Evolutionary conservation across 2,329 filamentous ascomycete species (phyloP).

Genomic region (Gnomoniopsis smithogilvyi): DNA sequence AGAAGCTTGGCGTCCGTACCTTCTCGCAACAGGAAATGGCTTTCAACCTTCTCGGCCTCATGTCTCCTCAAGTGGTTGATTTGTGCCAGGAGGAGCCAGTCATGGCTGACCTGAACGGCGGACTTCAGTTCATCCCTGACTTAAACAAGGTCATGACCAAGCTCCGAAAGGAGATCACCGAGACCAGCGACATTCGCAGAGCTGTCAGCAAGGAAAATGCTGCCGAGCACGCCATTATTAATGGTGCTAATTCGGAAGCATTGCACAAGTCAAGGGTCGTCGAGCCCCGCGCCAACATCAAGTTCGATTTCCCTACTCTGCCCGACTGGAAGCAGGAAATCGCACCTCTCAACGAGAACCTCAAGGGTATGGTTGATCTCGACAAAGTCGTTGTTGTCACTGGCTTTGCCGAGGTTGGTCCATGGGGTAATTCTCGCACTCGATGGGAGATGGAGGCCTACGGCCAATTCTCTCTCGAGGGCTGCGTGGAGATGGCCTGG

Average conservation of each 20-base stretch:
- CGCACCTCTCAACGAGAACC: slow-evolving; percentile 78
- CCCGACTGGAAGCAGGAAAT: slow-evolving; percentile 92
- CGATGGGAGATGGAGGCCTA: slow-evolving; percentile 99
- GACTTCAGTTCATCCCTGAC: slow-evolving; percentile 94
- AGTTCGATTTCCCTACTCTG: slow-evolving; percentile 88
- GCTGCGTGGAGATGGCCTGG: slow-evolving; percentile 99
- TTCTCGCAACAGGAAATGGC: slow-evolving; percentile 99
- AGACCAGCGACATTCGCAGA: slow-evolving; percentile 88
- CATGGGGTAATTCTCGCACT: slow-evolving; percentile 97
- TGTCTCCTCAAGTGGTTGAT: slow-evolving; percentile 91
- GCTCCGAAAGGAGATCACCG: slow-evolving; percentile 90
- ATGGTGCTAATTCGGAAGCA: slow-evolving; percentile 86
- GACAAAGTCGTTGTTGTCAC: slow-evolving; percentile 98
- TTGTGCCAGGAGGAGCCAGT: slow-evolving; percentile 94
- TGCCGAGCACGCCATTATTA: slow-evolving; percentile 95
- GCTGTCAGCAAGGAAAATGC: slow-evolving; percentile 94
- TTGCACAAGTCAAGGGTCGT: slow-evolving; percentile 94
- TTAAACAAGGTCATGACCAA: slow-evolving; percentile 92
- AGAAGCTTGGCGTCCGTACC: slow-evolving; percentile 93
- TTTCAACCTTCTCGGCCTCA: slow-evolving; percentile 94
- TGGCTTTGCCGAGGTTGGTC: slow-evolving; percentile 92
- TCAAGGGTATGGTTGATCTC: slow-evolving; percentile 98
- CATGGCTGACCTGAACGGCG: slow-evolving; percentile 95
- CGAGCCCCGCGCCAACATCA: slow-evolving; percentile 94
- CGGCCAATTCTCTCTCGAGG: slow-evolving; percentile 94